Percentiles rank a stretch among this genome's conserved stretches.
phyloP scores from a whole-genome alignment of 495 filamentous ascomycete species.

The Usnea hakonensis region DNA sequence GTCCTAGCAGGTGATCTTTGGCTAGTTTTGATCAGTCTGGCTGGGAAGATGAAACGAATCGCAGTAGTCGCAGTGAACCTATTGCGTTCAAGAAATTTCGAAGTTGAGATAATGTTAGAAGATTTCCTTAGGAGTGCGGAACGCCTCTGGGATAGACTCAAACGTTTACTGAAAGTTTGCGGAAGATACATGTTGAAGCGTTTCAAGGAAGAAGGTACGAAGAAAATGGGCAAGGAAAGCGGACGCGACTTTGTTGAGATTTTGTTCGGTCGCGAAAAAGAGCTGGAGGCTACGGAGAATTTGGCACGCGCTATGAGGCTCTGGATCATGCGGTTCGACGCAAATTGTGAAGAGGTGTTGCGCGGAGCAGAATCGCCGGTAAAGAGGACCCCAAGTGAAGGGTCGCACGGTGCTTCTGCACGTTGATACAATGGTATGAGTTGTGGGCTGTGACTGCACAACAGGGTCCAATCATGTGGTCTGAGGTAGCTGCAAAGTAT shows the following conservation, averaged over 20 bases:
- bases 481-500: too few relatives aligned
- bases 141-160: constrained; percentile 75
- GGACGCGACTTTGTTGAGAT: constrained; percentile 94
- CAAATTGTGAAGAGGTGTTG: constrained; percentile 88
- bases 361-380: too few relatives aligned
- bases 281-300: constrained; percentile 82
- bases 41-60: constrained; percentile 85
- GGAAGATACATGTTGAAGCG: constrained; percentile 85
- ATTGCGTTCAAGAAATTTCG: too few relatives aligned
- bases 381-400: too few relatives aligned
- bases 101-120: constrained; percentile 71
- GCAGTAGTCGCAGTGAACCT: constrained; percentile 68
- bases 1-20: constrained; percentile 93
- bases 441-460: too few relatives aligned
- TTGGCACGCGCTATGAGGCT: constrained; percentile 81
- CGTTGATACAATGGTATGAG: too few relatives aligned
- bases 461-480: too few relatives aligned
- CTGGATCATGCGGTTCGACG: constrained; percentile 90
- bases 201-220: constrained; percentile 54
- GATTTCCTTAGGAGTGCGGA: constrained; percentile 87
- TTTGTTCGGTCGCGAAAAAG: constrained; percentile 84
- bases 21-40: constrained; percentile 85
- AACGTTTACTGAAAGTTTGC: constrained; percentile 76
- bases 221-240: constrained; percentile 80
- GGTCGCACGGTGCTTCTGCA: too few relatives aligned